Conservation (phyloP, 805 yeast species). For the Debaryomyces prosopidis region DNA sequence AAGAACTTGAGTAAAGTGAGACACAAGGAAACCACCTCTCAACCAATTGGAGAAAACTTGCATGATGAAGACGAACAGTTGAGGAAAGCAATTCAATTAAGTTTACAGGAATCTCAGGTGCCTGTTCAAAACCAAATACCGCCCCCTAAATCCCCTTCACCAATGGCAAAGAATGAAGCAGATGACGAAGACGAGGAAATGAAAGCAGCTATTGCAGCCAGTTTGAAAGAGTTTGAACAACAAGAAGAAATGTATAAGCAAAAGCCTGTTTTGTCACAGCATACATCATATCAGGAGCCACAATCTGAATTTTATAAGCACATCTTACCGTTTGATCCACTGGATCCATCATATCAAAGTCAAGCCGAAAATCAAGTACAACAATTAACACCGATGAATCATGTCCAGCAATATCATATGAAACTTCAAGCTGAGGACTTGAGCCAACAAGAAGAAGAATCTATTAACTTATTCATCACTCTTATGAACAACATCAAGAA, state of each 20-base stretch:
- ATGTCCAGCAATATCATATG: not conserved
- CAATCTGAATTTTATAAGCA: constrained; percentile 29
- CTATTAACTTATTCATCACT: constrained; percentile 67
- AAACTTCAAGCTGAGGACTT: constrained; percentile 32
- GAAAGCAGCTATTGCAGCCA: constrained; percentile 93
- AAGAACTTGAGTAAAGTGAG: constrained; percentile 6
- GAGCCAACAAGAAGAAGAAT: constrained; percentile 65
- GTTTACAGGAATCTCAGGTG: constrained; percentile 56
- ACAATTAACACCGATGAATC: constrained; percentile 5
- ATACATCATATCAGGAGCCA: constrained; percentile 11
- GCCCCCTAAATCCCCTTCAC: constrained; percentile 23
- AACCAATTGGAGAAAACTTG: constrained; percentile 6
- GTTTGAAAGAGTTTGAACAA: constrained; percentile 68
- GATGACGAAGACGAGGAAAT: constrained; percentile 81
- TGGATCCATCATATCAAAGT: constrained; percentile 7
- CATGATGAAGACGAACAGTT: constrained; percentile 76
- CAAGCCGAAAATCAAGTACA: constrained; percentile 6
- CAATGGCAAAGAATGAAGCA: constrained; percentile 17
- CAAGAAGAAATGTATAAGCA: constrained; percentile 19
- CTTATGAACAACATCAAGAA: constrained; percentile 53
- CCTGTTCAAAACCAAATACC: constrained; percentile 7
- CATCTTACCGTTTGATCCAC: constrained; percentile 21
- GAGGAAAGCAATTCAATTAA: constrained; percentile 73
- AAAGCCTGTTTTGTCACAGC: constrained; percentile 13
- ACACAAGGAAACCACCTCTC: not conserved